phyloP scores from a whole-genome alignment of 352 stramenopile species.

The Aphanomyces invadans region DNA sequence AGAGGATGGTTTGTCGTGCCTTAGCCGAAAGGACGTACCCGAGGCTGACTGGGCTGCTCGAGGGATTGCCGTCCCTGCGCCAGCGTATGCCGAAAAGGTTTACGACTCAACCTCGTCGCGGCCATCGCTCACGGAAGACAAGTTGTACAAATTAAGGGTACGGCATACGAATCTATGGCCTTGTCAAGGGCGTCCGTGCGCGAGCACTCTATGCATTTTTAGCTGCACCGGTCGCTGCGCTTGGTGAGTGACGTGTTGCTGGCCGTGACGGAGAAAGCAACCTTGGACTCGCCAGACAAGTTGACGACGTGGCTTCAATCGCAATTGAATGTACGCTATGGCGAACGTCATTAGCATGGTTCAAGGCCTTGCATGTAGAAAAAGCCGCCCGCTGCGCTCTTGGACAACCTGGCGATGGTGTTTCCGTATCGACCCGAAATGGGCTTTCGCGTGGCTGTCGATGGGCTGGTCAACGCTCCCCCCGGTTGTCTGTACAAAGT shows the following conservation, averaged over 20 bases:
- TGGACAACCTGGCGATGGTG: conserved; percentile 31
- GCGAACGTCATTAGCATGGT: too few relatives aligned
- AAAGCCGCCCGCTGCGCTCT: conserved; percentile 35
- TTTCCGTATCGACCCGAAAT: conserved; percentile 50
- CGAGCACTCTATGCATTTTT: background rate
- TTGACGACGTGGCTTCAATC: background rate
- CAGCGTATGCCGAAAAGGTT: conserved; percentile 36
- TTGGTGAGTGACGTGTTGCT: background rate
- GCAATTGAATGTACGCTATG: conserved; percentile 19
- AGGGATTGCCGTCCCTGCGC: conserved; percentile 38
- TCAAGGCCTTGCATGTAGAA: too few relatives aligned
- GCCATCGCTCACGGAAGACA: conserved; percentile 46
- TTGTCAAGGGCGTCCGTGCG: background rate
- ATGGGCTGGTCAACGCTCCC: conserved; percentile 60
- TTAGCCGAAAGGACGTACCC: conserved; percentile 45
- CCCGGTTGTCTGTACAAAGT: conserved; percentile 43
- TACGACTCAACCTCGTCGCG: conserved; percentile 49
- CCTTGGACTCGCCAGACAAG: background rate
- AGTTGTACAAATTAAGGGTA: conserved; percentile 51
- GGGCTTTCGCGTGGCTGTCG: conserved; percentile 52
- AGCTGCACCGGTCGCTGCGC: background rate
- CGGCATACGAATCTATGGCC: background rate
- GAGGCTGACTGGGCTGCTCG: conserved; percentile 43
- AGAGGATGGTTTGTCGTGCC: conserved; percentile 46
- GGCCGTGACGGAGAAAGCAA: background rate